Percentiles rank a stretch among this genome's conserved stretches.
Evolutionary conservation across 1,284 basidiomycete genomes (phyloP).

Genomic region (Ustilago trichophora): DNA sequence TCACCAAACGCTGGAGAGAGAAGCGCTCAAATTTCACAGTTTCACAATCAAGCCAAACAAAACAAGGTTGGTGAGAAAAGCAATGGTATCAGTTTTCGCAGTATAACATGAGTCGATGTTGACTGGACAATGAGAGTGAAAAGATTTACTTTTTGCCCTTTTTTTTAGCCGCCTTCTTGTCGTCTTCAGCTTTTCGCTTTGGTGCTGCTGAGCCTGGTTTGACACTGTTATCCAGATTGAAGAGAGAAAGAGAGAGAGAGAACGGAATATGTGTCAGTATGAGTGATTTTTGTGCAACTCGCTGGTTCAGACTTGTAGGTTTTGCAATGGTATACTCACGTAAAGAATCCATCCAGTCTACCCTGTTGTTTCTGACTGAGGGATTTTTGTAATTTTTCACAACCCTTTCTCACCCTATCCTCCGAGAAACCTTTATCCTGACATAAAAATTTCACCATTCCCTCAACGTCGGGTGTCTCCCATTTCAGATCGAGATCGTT

Average conservation of each 20-base stretch:
- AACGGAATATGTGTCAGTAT: too few species aligned
- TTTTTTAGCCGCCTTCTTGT: slow-evolving; percentile 37
- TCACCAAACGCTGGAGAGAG: too few species aligned
- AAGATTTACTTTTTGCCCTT: slow-evolving; percentile 49
- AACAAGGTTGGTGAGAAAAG: too few species aligned
- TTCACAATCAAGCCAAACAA: too few species aligned
- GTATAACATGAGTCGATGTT: too few species aligned
- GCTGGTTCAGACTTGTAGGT: too few species aligned
- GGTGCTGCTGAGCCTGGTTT: slow-evolving; percentile 16
- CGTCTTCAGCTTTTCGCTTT: slow-evolving; percentile 42
- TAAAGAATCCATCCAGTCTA: slow-evolving; percentile 91
- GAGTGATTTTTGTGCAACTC: too few species aligned
- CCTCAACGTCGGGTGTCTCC: slow-evolving; percentile 91
- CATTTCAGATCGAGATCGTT: slow-evolving; percentile 94
- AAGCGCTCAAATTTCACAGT: too few species aligned
- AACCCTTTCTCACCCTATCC: slow-evolving; percentile 93
- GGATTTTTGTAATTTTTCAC: slow-evolving; percentile 88
- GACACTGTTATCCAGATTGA: too few species aligned
- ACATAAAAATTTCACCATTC: slow-evolving; percentile 92
- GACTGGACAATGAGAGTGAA: too few species aligned
- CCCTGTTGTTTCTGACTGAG: slow-evolving; percentile 94
- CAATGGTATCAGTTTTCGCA: too few species aligned
- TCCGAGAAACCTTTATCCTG: slow-evolving; percentile 98
- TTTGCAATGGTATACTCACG: slow-evolving; percentile 21
- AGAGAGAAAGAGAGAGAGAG: too few species aligned